Base-by-base conservation (phyloP, 2,329 filamentous ascomycete species). In the Diaporthe australafricana region DNA sequence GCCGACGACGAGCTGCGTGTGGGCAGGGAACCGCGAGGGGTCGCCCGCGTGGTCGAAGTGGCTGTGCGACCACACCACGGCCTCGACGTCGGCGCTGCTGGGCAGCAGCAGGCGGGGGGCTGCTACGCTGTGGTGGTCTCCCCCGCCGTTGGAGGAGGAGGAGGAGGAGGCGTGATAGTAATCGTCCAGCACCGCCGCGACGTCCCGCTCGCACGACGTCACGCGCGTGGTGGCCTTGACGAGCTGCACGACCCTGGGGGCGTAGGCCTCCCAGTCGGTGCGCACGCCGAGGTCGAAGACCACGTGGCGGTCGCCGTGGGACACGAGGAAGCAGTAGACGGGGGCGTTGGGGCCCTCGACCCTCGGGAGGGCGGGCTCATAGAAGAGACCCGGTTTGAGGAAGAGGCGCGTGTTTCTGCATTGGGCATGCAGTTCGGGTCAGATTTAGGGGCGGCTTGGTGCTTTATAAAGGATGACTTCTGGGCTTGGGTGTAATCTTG, bases 211-310 rank as follows among this genome's bases (percentile, higher is more conserved):
- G 55, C 7, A 5, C 1, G 27, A n/a, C 14, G 17, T 35, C 27
- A 47, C 45, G 2, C n/a, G 5, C 11, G 68, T 63, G 2, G 68
- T 72, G 7, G 47, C 42, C 22, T 65, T 38, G 25, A 76, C 65
- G 11, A 76, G 55, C 3, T 47, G 6, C 3, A 71, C 69, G 11
- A 74, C 70, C 8, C 52, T 63, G 7, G 74, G 71, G 1, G 77
- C 53, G 30, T 71, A 73, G 47, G 74, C 74, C 22, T 75, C 47
- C 74, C 73, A 77, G 63, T 77, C 76, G 2, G 27, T 30, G 14
- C 77, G 75, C 12, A 79, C 71, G 3, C 75, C 76, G 11, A 79
- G 66, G 56, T 79, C 77, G 45, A 78, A 78, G 5, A 78, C 8
- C 2, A 78, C 57, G 60, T 76, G 75, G 17, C 73, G 76, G 27